Conservation (phyloP, 2,329 filamentous ascomycete species). For the Pseudogymnoascus sp. region DNA sequence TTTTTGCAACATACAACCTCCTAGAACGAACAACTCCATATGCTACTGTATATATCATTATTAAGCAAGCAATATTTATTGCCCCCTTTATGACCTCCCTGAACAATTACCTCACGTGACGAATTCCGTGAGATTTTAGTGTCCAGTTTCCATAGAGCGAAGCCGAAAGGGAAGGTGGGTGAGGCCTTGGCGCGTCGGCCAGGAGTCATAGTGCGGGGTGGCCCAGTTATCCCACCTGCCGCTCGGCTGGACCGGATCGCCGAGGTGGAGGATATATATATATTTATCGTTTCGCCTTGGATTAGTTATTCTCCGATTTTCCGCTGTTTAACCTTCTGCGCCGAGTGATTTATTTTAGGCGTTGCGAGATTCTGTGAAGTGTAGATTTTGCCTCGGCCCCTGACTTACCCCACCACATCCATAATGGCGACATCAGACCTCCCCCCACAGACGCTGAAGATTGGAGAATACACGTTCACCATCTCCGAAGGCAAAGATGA, state of each 20-base stretch:
- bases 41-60: background rate
- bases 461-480: background rate
- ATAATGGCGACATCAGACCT: background rate
- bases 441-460: background rate
- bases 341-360: background rate
- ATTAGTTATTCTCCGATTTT: background rate
- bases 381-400: background rate
- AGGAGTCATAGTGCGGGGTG: background rate
- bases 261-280: background rate
- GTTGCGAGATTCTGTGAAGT: background rate
- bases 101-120: background rate
- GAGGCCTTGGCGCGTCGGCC: background rate
- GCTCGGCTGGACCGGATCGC: background rate
- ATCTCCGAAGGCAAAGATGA: background rate
- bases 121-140: background rate
- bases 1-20: background rate
- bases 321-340: background rate
- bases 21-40: background rate
- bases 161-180: background rate
- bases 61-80: background rate
- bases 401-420: background rate
- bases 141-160: background rate
- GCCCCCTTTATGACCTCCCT: background rate
- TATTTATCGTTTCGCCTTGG: background rate
- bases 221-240: background rate